Conservation (phyloP, 1,139 yeast species). For the Pichia sp. region DNA sequence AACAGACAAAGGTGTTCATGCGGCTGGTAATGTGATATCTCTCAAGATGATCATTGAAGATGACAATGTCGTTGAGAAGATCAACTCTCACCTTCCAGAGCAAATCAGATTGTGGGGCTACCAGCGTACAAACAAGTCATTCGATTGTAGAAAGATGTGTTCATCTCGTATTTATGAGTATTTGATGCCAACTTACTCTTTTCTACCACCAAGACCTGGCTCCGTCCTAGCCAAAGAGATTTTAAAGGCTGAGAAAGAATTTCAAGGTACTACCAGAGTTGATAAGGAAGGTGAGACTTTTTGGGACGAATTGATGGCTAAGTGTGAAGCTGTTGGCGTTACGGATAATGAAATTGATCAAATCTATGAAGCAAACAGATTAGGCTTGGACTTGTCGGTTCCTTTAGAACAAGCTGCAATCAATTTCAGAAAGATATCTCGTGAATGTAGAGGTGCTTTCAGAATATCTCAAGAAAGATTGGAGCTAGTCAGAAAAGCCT, state of each 20-base stretch:
- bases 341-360: constrained; percentile 45
- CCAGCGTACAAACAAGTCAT: constrained; percentile 81
- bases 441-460: constrained; percentile 61
- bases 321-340: constrained; percentile 44
- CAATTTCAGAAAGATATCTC: constrained; percentile 62
- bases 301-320: constrained; percentile 56
- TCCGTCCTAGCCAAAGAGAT: constrained; percentile 61
- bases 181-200: constrained; percentile 82
- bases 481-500: constrained; percentile 57
- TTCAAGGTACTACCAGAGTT: constrained; percentile 56
- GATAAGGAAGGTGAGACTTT: constrained; percentile 68
- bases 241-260: constrained; percentile 45
- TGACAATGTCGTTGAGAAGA: constrained; percentile 64
- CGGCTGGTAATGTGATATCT: constrained; percentile 93
- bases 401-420: constrained; percentile 43
- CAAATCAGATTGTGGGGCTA: constrained; percentile 92
- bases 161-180: constrained; percentile 92
- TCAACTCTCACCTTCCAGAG: constrained; percentile 73
- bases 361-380: constrained; percentile 35
- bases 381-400: constrained; percentile 31
- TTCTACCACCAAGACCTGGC: constrained; percentile 83
- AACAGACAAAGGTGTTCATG: constrained; percentile 98
- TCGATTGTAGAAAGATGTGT: constrained; percentile 94
- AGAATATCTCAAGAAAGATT: constrained; percentile 62
- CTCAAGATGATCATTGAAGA: constrained; percentile 88